Conservation (phyloP, 108 stramenopile species). For the Conticribra weissflogii region DNA sequence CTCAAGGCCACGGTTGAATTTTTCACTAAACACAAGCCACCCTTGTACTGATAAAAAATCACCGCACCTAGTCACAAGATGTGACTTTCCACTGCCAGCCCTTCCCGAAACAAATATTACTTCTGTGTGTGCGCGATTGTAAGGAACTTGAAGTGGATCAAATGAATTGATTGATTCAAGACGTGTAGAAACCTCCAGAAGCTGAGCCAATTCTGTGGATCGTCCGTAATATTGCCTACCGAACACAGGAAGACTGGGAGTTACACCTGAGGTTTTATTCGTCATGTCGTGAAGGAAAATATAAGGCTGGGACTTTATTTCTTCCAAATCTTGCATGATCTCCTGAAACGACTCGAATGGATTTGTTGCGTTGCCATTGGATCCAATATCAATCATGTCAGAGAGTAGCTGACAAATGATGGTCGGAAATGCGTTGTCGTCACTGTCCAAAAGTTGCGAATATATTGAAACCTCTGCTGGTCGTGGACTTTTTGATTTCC, state of each 20-base stretch:
- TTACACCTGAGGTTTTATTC: neutral
- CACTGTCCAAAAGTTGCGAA: too few species aligned
- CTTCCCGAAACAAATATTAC: conserved; percentile 13
- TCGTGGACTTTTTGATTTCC: too few species aligned
- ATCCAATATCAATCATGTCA: conserved; percentile 10
- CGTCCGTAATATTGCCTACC: conserved; percentile 11
- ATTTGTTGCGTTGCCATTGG: neutral
- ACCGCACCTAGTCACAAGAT: neutral
- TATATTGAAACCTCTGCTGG: too few species aligned
- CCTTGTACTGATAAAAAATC: conserved; percentile 1
- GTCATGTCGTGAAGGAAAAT: conserved; percentile 10
- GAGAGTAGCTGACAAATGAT: conserved; percentile 20
- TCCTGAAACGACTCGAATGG: conserved; percentile 18
- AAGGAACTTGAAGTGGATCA: neutral
- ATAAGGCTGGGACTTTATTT: conserved; percentile 7
- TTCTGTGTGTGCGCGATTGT: neutral
- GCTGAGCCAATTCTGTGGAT: neutral
- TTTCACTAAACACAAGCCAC: conserved; percentile 9
- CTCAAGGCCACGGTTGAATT: conserved; percentile 9
- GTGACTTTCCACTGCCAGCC: conserved; percentile 15
- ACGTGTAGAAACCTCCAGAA: conserved; percentile 9
- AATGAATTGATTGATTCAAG: neutral
- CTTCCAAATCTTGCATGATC: conserved; percentile 14
- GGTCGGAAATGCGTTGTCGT: neutral
- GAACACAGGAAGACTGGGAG: conserved; percentile 3